These are phyloP conservation scores for Colletotrichum higginsianum DNA, from an alignment of 2,329 filamentous ascomycete species.

Conservation along the genomic window DNA sequence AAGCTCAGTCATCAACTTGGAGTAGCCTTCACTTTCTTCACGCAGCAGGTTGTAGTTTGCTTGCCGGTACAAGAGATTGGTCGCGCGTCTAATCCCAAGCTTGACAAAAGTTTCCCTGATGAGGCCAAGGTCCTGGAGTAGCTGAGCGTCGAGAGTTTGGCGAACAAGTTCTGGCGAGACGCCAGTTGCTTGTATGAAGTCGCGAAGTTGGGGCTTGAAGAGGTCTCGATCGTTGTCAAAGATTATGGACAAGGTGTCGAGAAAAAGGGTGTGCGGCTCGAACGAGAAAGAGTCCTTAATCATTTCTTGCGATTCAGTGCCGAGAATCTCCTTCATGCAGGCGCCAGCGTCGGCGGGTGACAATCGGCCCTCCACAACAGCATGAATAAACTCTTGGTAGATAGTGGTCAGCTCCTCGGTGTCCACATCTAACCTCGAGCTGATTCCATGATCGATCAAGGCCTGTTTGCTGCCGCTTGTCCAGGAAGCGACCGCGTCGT, in stretches of 20 bases:
- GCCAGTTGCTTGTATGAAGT: constrained; percentile 79
- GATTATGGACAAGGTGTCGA: constrained; percentile 86
- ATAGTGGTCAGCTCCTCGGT: constrained; percentile 77
- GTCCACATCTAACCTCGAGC: constrained; percentile 78
- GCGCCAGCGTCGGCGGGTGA: constrained; percentile 78
- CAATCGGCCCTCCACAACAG: constrained; percentile 79
- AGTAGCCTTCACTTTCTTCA: constrained; percentile 97
- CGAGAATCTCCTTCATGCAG: constrained; percentile 81
- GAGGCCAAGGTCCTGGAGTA: constrained; percentile 83
- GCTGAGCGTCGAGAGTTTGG: constrained; percentile 82
- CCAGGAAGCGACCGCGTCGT: constrained; percentile 79
- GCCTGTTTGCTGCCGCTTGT: constrained; percentile 73
- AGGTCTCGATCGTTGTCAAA: constrained; percentile 76
- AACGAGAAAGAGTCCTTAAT: constrained; percentile 67
- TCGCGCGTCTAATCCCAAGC: constrained; percentile 89
- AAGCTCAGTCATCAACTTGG: constrained; percentile 94
- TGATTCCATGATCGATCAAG: constrained; percentile 75
- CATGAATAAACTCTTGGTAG: constrained; percentile 88
- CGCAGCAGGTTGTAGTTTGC: constrained; percentile 96
- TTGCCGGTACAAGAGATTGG: constrained; percentile 93
- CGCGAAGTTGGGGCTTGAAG: constrained; percentile 68
- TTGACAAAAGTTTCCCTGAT: constrained; percentile 88
- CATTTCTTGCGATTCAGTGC: constrained; percentile 66
- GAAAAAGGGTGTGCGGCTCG: constrained; percentile 79
- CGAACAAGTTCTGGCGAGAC: constrained; percentile 83